Base-by-base conservation (phyloP, 1,284 basidiomycete genomes). In the Cerioporus squamosus region DNA sequence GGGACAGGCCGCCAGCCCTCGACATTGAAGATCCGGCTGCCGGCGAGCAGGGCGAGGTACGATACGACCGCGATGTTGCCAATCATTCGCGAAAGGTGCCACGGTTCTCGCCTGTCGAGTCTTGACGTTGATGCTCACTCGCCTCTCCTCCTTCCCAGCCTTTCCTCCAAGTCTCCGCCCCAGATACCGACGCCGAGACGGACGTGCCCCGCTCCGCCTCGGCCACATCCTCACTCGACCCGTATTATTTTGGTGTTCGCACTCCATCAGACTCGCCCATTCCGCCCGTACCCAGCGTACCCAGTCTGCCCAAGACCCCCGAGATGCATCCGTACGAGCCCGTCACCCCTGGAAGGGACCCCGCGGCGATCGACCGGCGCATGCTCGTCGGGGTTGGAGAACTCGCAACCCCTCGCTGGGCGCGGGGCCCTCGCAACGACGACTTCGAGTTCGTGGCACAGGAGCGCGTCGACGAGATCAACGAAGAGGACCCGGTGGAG, bases 391-490 rank as follows among this genome's bases (percentile, higher is more conserved):
- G 97, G 20, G 92, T 98, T 10, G 97, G 97, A 39, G 97, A 98
- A 76, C 85, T 98, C n/a, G 82, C 95, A 7, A 98, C 97, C n/a
- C 97, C 97, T 39, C 85, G 95, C 63, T 99, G 95, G 96, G 83
- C 85, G 55, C 78, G 77, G 64, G 72, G 74, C 36, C 64, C 74
- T 70, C 67, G 68, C 57, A 64, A 61, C 48, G 69, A 70, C 24
- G 70, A 73, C 40, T 62, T 70, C 44, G 78, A 78, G 17, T 59
- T 64, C 49, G 62, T 64, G 50, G 74, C 75, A 49, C 75, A 77
- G 51, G 71, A 77, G 61, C 77, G 56, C 42, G 60, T 72, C 9
- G 69, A 69, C 26, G 79, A 80, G 40, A 75, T 75, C 31, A 81
- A 79, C 53, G 80, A 85, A 55, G 76, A 81, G n/a, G 75, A 74